A percentile compares a stretch with the other conserved stretches of the same genome.
These are phyloP conservation scores for Aspergillus tanneri DNA, from an alignment of 2,329 filamentous ascomycete genomes.

Conservation along the genomic window DNA sequence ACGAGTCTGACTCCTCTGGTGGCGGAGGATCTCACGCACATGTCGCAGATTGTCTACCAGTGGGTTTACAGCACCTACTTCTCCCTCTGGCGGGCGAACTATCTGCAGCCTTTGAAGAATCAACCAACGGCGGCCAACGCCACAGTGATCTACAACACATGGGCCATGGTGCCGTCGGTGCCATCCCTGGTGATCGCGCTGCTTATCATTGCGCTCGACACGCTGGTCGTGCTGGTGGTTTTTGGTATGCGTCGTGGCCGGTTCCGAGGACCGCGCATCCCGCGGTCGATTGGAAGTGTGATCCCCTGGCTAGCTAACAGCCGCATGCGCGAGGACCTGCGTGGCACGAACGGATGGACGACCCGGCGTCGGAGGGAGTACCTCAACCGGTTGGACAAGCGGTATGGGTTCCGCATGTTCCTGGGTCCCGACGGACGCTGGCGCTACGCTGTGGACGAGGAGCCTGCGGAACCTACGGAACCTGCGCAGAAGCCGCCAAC, in stretches of 20 bases:
- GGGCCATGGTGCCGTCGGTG: slow-evolving; percentile 32
- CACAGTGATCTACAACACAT: slow-evolving; percentile 31
- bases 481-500: background rate
- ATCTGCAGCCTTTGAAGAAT: slow-evolving; percentile 27
- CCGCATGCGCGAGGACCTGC: slow-evolving; percentile 34
- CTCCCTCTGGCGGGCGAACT: slow-evolving; percentile 34
- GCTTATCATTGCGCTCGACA: slow-evolving; percentile 32
- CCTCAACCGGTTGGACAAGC: slow-evolving; percentile 28
- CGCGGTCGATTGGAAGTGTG: slow-evolving; percentile 34
- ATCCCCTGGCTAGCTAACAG: slow-evolving; percentile 38
- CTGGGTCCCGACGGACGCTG: slow-evolving; percentile 27
- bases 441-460: slow-evolving; percentile 36
- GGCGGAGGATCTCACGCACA: slow-evolving; percentile 20
- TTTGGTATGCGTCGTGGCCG: slow-evolving; percentile 35
- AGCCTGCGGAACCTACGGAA: too few species aligned
- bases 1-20: slow-evolving; percentile 26
- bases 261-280: slow-evolving; percentile 34
- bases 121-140: slow-evolving; percentile 23
- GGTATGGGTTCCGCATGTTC: slow-evolving; percentile 36
- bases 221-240: slow-evolving; percentile 33
- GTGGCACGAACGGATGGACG: slow-evolving; percentile 31
- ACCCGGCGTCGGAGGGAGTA: slow-evolving; percentile 28
- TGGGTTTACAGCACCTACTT: slow-evolving; percentile 40
- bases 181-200: slow-evolving; percentile 30
- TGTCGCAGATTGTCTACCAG: slow-evolving; percentile 33